Evolutionary conservation across 2,329 filamentous ascomycete species (phyloP).

Genomic region (Ophiostoma novo-ulmi): DNA sequence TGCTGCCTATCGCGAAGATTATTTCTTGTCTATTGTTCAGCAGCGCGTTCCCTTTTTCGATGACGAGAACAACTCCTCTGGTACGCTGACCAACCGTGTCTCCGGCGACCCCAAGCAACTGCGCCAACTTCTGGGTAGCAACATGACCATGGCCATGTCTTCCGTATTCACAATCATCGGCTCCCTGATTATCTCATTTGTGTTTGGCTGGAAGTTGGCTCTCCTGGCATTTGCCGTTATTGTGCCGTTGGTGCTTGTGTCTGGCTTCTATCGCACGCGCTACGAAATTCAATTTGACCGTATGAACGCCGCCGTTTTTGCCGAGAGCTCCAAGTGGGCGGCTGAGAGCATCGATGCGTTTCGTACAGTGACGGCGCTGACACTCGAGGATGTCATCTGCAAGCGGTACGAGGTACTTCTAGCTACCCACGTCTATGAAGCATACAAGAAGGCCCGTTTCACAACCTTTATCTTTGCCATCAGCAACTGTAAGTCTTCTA

Average conservation of each 20-base stretch:
- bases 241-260: conserved; percentile 34
- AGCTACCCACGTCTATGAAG: conserved; percentile 34
- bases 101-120: conserved; percentile 54
- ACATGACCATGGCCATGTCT: conserved; percentile 59
- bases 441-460: conserved; percentile 55
- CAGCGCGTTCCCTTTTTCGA: conserved; percentile 59
- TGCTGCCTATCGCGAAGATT: conserved; percentile 52
- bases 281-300: conserved; percentile 53
- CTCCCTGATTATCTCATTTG: conserved; percentile 60
- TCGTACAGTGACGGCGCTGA: conserved; percentile 56
- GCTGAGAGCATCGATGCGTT: conserved; percentile 59
- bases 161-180: conserved; percentile 62
- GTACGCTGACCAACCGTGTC: conserved; percentile 53
- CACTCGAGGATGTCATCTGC: conserved; percentile 55
- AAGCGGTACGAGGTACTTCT: conserved; percentile 37
- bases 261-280: conserved; percentile 43
- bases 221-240: conserved; percentile 47
- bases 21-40: conserved; percentile 54
- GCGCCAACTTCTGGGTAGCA: conserved; percentile 56
- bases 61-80: conserved; percentile 53
- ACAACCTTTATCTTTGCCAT: conserved; percentile 63
- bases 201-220: conserved; percentile 71
- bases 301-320: conserved; percentile 54
- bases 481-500: conserved; percentile 48
- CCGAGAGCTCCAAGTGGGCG: conserved; percentile 58